phyloP scores from a whole-genome alignment of 306 rosid species.

The Neltuma alba region DNA sequence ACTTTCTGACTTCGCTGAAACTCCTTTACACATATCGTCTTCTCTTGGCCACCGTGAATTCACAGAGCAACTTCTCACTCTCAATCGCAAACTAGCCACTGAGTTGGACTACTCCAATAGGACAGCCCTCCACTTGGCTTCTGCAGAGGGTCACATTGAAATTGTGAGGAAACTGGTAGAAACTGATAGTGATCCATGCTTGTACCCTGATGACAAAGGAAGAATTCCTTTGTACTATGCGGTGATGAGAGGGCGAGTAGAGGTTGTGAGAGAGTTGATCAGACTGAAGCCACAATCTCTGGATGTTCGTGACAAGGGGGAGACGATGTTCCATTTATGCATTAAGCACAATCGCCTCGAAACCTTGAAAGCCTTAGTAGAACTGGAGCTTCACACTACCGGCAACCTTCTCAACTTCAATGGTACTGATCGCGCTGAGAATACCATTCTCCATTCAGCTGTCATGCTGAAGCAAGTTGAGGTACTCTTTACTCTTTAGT shows the following conservation, averaged over 20 bases:
- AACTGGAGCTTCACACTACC: too few relatives aligned
- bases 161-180: background rate
- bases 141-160: conserved; percentile 5
- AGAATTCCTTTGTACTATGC: conserved; percentile 34
- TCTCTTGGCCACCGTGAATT: background rate
- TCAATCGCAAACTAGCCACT: background rate
- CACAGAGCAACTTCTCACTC: background rate
- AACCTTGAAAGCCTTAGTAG: conserved; percentile 5
- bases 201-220: background rate
- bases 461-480: background rate
- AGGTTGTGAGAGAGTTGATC: background rate
- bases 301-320: background rate
- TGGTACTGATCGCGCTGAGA: background rate
- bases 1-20: too few relatives aligned
- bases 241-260: background rate
- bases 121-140: conserved; percentile 28
- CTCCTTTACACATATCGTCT: background rate
- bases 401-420: too few relatives aligned
- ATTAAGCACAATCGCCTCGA: background rate
- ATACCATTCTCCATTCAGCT: background rate
- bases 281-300: background rate
- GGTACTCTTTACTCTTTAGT: background rate
- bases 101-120: background rate
- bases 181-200: background rate
- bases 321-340: background rate